These are phyloP conservation scores for Acacia acuminata DNA, from an alignment of 306 rosid genomes.

Conservation along the genomic window DNA sequence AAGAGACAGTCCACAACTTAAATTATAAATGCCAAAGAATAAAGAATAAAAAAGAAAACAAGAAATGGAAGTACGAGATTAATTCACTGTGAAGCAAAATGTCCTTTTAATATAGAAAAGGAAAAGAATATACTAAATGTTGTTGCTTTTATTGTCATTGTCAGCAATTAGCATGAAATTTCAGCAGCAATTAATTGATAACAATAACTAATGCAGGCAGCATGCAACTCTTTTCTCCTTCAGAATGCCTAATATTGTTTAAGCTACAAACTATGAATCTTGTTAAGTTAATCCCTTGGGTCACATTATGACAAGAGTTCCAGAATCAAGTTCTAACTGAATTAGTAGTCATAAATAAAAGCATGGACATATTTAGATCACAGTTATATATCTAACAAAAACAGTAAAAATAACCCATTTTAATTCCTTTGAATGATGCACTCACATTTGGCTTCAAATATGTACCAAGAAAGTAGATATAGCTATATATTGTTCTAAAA, in stretches of 20 bases:
- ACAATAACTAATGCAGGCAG: not conserved
- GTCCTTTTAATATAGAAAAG: not conserved
- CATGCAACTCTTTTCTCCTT: not conserved
- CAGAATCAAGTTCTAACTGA: not conserved
- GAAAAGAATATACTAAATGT: not conserved
- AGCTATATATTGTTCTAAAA: conserved; percentile 59
- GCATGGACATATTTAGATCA: conserved; percentile 10
- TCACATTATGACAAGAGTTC: not conserved
- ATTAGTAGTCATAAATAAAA: conserved; percentile 20
- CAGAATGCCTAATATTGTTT: not conserved
- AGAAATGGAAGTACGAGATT: not conserved
- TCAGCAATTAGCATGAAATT: not conserved
- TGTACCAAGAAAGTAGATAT: conserved; percentile 78
- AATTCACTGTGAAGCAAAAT: not conserved
- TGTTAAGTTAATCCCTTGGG: not conserved
- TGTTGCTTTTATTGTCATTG: not conserved
- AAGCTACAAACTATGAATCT: not conserved
- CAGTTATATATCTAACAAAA: conserved; percentile 9
- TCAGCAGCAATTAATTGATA: not conserved
- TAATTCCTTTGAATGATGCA: conserved; percentile 16
- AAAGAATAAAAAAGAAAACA: no score
- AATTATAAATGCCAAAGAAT: not conserved
- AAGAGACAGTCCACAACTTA: not conserved
- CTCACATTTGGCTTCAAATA: conserved; percentile 92
- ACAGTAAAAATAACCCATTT: not conserved